Conservation (phyloP, 148 eudicot genomes). For the Drosera capensis region DNA sequence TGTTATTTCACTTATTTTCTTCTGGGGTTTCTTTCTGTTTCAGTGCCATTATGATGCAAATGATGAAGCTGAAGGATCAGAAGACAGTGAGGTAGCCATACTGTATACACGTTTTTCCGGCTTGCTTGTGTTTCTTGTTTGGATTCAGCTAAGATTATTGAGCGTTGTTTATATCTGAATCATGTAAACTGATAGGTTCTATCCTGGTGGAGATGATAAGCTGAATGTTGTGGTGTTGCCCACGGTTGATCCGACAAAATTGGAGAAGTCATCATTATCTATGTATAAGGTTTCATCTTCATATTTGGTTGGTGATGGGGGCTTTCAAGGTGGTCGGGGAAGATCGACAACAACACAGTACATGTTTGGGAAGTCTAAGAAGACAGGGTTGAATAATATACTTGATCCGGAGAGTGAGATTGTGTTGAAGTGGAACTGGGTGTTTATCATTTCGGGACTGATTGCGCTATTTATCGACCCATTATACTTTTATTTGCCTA, state of each 20-base stretch:
- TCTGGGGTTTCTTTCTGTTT: too few relatives aligned
- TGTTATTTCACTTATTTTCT: too few relatives aligned
- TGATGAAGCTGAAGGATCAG: background rate
- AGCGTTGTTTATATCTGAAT: background rate
- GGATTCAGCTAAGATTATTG: background rate
- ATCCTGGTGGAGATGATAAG: conserved; percentile 48
- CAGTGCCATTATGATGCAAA: too few relatives aligned
- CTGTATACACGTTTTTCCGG: background rate
- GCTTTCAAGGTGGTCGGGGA: conserved; percentile 21
- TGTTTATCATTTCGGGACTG: conserved; percentile 73
- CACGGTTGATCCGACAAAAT: conserved; percentile 25
- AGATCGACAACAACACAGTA: conserved; percentile 24
- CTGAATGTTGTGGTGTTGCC: conserved; percentile 28
- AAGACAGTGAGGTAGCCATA: background rate
- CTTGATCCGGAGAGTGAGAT: conserved; percentile 92
- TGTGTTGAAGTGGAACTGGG: conserved; percentile 74
- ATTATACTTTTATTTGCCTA: conserved; percentile 70
- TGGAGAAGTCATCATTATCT: conserved; percentile 45
- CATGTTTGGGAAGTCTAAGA: conserved; percentile 45
- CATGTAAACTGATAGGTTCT: conserved; percentile 43
- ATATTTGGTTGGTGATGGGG: conserved; percentile 21
- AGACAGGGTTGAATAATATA: conserved; percentile 49
- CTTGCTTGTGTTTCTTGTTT: background rate
- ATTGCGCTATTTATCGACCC: conserved; percentile 89
- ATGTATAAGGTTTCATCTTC: conserved; percentile 35